Evolutionary conservation across 176 grass and related monocot genomes (phyloP).

Genomic region (Oropetium thomaeum): DNA sequence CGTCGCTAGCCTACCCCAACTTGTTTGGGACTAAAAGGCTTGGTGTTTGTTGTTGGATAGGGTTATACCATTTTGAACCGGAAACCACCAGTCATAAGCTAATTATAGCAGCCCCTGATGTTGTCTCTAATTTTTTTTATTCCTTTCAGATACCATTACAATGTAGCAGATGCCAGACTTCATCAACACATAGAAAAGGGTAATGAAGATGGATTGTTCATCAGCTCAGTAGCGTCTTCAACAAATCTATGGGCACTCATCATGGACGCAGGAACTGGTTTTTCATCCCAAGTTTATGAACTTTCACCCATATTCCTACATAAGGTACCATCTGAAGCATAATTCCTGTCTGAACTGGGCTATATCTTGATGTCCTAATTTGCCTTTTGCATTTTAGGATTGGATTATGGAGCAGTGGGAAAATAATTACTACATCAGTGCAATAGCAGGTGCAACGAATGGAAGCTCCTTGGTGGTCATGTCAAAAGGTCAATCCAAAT

Average conservation of each 20-base stretch:
- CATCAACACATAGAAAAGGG: slow-evolving; percentile 97
- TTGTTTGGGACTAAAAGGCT: too few relatives aligned
- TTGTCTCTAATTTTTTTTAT: not conserved
- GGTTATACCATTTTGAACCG: slow-evolving; percentile 6
- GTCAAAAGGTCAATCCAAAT: slow-evolving; percentile 78
- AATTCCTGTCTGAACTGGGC: not conserved
- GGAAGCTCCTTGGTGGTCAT: slow-evolving; percentile 98
- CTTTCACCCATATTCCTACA: slow-evolving; percentile 91
- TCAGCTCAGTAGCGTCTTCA: slow-evolving; percentile 89
- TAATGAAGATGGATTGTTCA: slow-evolving; percentile 94
- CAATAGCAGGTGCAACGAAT: slow-evolving; percentile 86
- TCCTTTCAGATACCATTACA: slow-evolving; percentile 86
- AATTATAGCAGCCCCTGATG: not conserved
- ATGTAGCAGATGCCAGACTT: slow-evolving; percentile 87
- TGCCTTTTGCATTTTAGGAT: slow-evolving; percentile 58
- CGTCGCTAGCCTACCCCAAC: too few relatives aligned
- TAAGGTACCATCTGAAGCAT: slow-evolving; percentile 57
- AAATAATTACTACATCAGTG: slow-evolving; percentile 96
- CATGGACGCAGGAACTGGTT: slow-evolving; percentile 97
- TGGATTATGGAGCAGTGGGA: slow-evolving; percentile 99
- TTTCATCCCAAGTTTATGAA: slow-evolving; percentile 93
- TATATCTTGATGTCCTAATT: slow-evolving; percentile 15
- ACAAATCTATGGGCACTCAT: slow-evolving; percentile 95
- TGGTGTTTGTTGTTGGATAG: too few relatives aligned
- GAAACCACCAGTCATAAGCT: slow-evolving; percentile 1